Evolutionary conservation across 2,329 filamentous ascomycete species (phyloP).

Genomic region (Incumbomyces delicatus): DNA sequence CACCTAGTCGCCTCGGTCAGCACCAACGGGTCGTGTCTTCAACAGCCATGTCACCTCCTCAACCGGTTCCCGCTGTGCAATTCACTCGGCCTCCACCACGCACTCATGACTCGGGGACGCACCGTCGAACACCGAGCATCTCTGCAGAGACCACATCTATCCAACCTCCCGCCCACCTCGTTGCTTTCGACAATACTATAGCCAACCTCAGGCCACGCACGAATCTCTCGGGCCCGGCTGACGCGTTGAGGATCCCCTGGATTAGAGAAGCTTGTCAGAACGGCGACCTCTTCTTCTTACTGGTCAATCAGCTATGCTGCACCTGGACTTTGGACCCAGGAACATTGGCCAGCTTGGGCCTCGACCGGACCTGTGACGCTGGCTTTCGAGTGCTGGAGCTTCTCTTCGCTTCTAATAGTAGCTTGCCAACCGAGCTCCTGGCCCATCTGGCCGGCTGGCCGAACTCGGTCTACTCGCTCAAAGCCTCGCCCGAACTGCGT

Average conservation of each 20-base stretch:
- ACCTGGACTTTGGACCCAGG: background rate
- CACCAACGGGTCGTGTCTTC: no score
- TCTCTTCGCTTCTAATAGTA: slow-evolving; percentile 39
- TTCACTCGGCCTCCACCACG: no score
- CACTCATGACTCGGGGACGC: background rate
- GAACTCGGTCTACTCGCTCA: slow-evolving; percentile 21
- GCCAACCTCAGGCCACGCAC: background rate
- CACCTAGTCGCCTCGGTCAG: no score
- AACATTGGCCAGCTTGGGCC: slow-evolving; percentile 23
- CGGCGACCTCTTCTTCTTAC: slow-evolving; percentile 54
- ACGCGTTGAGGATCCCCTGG: slow-evolving; percentile 39
- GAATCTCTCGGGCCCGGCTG: background rate
- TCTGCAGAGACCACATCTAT: background rate
- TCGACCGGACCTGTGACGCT: slow-evolving; percentile 22
- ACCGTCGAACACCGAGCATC: background rate
- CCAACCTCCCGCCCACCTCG: background rate
- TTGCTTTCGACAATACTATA: background rate
- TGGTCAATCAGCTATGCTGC: slow-evolving; percentile 18
- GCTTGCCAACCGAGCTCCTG: slow-evolving; percentile 31
- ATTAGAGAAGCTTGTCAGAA: slow-evolving; percentile 46
- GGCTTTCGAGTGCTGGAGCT: slow-evolving; percentile 31
- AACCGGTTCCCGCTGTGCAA: no score
- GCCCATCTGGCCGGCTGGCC: slow-evolving; percentile 43
- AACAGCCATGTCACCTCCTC: no score
- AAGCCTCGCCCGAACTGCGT: slow-evolving; percentile 6